Base-by-base conservation (phyloP, 139 green algal species). In the Chlamydomonas schloesseri region DNA sequence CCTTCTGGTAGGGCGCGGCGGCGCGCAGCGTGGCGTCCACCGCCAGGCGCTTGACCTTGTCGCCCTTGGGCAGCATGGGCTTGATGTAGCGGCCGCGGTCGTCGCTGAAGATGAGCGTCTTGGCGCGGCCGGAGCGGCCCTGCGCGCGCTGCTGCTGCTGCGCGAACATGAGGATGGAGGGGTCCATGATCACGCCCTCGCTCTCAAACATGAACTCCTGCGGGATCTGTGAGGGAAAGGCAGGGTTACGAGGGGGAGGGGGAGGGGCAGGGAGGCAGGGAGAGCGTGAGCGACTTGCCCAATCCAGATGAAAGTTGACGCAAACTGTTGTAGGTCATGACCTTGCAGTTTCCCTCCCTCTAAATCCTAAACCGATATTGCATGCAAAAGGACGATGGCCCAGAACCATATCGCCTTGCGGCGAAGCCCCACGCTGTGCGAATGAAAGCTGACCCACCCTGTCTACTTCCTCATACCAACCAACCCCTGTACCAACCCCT, bases 141-240 rank as follows among this genome's bases (percentile, higher is more conserved):
- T 91, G 92, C n/a, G 94, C 92, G 23, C 94, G 91, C 93, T 99
- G 96, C 90, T 98, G 97, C 88, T 94, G 80, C 89, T 98, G 95
- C 13, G 97, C 97, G 85, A 99, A 99, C 87, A 94, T 93, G 57
- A 99, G 93, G 65, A 99, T 88, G 42, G 85, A 91, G 55, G 96
- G 93, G 92, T 99, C 98, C 72, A 98, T 85, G 83, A 99, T 93
- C 23, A 98, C 97, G 33, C 97, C 98, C 91, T 99, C 98, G 24
- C 95, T 82, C 88, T 99, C 97, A 88, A 99, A 99, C 82, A 99
- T 95, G 88, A 99, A 99, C 95, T 99, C 97, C 93, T 99, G 94
- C 0, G 98, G 98, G 26, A 99, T 91, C 94, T 99, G 92, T 60
- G 76, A 37, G 55, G 55, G n/a, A n/a, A n/a, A n/a, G n/a, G n/a